Conservation (phyloP, 2,329 filamentous ascomycete species). For the Nemania sp. region DNA sequence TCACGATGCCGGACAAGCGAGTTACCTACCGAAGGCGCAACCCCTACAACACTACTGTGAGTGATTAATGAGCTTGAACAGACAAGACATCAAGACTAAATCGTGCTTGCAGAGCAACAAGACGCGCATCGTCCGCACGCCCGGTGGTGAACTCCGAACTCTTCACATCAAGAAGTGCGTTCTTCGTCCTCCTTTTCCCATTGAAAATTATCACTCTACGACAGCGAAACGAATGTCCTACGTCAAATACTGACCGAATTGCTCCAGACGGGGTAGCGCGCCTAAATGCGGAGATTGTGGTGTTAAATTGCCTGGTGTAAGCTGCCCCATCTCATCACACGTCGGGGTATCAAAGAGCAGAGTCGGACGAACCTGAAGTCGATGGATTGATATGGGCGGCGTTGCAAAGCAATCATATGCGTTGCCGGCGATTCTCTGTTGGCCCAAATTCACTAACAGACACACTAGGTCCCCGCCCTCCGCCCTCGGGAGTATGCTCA, state of each 20-base stretch:
- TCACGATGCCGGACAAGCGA: constrained; percentile 62
- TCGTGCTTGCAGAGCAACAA: constrained; percentile 82
- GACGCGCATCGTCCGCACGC: constrained; percentile 93
- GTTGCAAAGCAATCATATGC: too few species aligned
- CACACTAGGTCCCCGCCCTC: constrained; percentile 81
- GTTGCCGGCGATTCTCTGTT: not conserved
- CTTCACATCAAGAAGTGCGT: constrained; percentile 95
- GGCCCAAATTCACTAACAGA: constrained; percentile 18
- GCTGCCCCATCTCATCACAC: constrained; percentile 48
- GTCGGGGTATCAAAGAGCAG: not conserved
- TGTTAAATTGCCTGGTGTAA: constrained; percentile 95
- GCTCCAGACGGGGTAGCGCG: constrained; percentile 71
- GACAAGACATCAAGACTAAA: constrained; percentile 13
- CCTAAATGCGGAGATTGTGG: constrained; percentile 99
- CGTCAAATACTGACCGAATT: constrained; percentile 8
- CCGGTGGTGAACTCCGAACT: constrained; percentile 91
- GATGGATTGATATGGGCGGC: not conserved
- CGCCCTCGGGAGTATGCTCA: constrained; percentile 96
- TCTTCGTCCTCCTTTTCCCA: not conserved
- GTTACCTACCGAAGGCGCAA: constrained; percentile 56
- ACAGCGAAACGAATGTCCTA: not conserved
- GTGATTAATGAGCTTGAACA: not conserved
- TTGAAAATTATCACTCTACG: not conserved
- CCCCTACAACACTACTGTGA: constrained; percentile 23
- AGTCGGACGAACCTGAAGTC: not conserved